These are phyloP conservation scores for Cyberlindnera saturnus DNA, from an alignment of 805 yeast species.

Conservation along the genomic window DNA sequence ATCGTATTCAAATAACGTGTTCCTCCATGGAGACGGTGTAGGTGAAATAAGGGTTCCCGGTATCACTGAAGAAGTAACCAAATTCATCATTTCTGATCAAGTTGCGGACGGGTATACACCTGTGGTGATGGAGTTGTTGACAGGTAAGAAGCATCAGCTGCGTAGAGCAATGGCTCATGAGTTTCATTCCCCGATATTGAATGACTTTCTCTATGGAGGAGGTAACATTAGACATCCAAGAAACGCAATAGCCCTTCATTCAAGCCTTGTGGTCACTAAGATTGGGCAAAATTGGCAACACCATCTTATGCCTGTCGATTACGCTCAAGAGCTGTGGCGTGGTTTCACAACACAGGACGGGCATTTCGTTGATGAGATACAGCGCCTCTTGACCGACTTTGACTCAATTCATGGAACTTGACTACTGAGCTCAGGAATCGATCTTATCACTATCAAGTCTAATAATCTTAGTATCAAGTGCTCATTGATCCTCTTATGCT, in stretches of 20 bases:
- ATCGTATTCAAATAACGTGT: not conserved
- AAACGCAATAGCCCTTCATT: slow-evolving; percentile 30
- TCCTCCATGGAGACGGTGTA: not conserved
- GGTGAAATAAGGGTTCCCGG: no score
- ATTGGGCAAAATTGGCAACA: slow-evolving; percentile 22
- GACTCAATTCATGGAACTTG: slow-evolving; percentile 5
- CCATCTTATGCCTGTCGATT: slow-evolving; percentile 11
- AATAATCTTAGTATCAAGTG: slow-evolving; percentile 34
- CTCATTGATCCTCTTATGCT: slow-evolving; percentile 36
- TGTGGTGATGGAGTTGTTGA: slow-evolving; percentile 26
- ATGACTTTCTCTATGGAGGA: slow-evolving; percentile 24
- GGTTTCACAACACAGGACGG: slow-evolving; percentile 23
- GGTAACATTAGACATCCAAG: slow-evolving; percentile 8
- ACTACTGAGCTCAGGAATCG: slow-evolving; percentile 32
- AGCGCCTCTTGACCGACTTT: slow-evolving; percentile 18
- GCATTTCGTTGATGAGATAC: slow-evolving; percentile 18
- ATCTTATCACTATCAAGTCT: slow-evolving; percentile 34
- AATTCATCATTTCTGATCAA: slow-evolving; percentile 7
- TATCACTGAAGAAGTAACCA: slow-evolving; percentile 5
- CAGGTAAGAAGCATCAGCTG: slow-evolving; percentile 38
- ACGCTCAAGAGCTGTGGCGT: slow-evolving; percentile 22
- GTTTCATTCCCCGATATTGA: slow-evolving; percentile 22
- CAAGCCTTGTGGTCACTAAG: slow-evolving; percentile 27
- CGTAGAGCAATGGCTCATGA: slow-evolving; percentile 1
- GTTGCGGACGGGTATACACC: slow-evolving; percentile 16